Evolutionary conservation across 768 basidiomycete genomes (phyloP).

Genomic region (Lactarius deliciosus): DNA sequence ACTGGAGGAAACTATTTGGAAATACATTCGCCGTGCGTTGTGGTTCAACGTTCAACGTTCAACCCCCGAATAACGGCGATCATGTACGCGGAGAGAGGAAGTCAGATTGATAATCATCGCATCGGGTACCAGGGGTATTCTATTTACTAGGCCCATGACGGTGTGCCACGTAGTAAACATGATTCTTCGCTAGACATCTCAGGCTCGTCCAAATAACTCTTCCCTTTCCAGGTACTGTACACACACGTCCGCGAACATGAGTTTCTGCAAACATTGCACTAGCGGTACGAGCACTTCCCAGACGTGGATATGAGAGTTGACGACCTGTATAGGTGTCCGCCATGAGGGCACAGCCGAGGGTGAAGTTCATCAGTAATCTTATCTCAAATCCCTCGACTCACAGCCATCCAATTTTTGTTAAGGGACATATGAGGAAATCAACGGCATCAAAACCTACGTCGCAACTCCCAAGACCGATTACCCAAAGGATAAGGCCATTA

Average conservation of each 20-base stretch:
- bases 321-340: constrained; percentile 34
- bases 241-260: constrained; percentile 38
- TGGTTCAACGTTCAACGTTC: too few relatives aligned
- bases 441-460: constrained; percentile 42
- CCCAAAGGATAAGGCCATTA: constrained; percentile 29
- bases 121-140: too few relatives aligned
- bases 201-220: neutral
- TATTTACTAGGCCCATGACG: too few relatives aligned
- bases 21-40: too few relatives aligned
- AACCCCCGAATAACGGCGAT: too few relatives aligned
- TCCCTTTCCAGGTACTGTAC: neutral
- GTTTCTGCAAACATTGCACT: constrained; percentile 56
- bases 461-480: constrained; percentile 42
- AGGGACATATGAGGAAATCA: constrained; percentile 40
- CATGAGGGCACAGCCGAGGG: constrained; percentile 40
- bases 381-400: neutral
- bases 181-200: too few relatives aligned
- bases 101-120: too few relatives aligned
- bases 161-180: too few relatives aligned
- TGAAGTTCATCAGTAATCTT: neutral
- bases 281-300: constrained; percentile 41
- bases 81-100: too few relatives aligned
- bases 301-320: neutral
- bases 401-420: neutral
- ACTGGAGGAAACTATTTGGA: too few relatives aligned